A percentile compares a stretch with the other conserved stretches of the same genome.
Conservation (phyloP, 306 rosid species). For the Benincasa hispida region DNA sequence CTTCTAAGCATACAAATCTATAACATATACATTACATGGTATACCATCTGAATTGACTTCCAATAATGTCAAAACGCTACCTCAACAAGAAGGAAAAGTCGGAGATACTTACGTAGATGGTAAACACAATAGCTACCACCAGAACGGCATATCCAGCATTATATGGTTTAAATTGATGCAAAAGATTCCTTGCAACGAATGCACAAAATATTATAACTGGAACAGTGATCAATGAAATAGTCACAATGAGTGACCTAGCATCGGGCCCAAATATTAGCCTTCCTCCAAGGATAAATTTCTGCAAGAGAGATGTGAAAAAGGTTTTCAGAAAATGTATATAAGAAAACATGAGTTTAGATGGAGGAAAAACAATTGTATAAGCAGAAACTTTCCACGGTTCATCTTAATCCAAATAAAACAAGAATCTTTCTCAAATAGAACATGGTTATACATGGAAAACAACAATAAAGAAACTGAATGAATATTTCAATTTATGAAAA, state of each 20-base stretch:
- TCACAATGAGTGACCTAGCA: conserved; percentile 67
- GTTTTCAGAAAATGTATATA: not conserved
- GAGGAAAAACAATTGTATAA: not conserved
- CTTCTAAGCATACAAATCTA: not conserved
- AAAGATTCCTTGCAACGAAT: conserved; percentile 78
- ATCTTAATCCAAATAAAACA: not conserved
- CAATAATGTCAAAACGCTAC: not conserved
- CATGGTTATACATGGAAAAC: not conserved
- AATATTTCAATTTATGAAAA: not conserved
- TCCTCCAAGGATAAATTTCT: conserved; percentile 82
- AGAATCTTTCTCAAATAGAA: not conserved
- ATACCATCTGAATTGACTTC: not conserved
- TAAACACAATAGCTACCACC: conserved; percentile 60
- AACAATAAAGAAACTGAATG: not conserved
- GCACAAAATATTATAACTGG: conserved; percentile 65
- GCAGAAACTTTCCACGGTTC: not conserved
- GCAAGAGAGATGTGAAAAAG: conserved; percentile 16
- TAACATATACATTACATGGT: not conserved
- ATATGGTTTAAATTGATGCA: conserved; percentile 51
- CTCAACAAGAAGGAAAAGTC: not conserved
- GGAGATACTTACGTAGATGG: conserved; percentile 46
- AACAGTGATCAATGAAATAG: conserved; percentile 54
- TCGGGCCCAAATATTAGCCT: conserved; percentile 89
- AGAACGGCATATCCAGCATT: conserved; percentile 64
- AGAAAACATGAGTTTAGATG: not conserved